A percentile compares a stretch with the other conserved stretches of the same genome.
These are phyloP conservation scores for Trichoderma gamsii DNA, from an alignment of 495 filamentous ascomycete species.

Conservation along the genomic window DNA sequence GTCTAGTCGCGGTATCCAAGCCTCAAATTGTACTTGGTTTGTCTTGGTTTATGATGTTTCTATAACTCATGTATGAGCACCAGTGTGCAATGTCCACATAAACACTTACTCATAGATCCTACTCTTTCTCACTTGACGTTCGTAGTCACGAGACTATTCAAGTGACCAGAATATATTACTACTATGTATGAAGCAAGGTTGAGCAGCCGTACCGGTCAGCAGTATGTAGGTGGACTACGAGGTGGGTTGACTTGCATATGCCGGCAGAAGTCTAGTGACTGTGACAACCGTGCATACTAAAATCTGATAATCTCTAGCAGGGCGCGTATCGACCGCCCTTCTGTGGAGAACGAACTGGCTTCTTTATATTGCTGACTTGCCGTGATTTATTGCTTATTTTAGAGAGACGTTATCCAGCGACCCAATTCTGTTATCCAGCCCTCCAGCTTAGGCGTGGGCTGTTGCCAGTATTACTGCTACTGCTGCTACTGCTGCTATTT, in stretches of 20 bases:
- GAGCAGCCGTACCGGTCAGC: background rate
- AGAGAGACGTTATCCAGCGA: too few relatives aligned
- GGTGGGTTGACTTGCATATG: constrained; percentile 11
- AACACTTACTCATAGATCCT: background rate
- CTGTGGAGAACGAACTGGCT: background rate
- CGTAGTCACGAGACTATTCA: background rate
- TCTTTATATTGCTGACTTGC: too few relatives aligned
- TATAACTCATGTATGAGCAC: background rate
- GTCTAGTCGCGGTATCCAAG: too few relatives aligned
- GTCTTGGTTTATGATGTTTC: too few relatives aligned
- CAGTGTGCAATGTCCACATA: background rate
- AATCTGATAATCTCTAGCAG: background rate
- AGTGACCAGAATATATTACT: background rate
- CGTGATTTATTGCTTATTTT: too few relatives aligned
- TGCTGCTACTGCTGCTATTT: too few relatives aligned
- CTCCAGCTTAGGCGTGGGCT: too few relatives aligned
- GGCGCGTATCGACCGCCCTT: background rate
- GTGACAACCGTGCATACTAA: background rate
- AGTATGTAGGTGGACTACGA: background rate
- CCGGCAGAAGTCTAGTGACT: constrained; percentile 3
- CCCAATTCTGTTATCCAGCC: too few relatives aligned
- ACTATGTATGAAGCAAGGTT: background rate
- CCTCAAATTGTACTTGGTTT: too few relatives aligned
- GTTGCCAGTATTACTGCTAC: too few relatives aligned
- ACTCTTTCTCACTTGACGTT: background rate